Conservation (phyloP, 129 eudicot species). For the Flaveria sonorensis region DNA sequence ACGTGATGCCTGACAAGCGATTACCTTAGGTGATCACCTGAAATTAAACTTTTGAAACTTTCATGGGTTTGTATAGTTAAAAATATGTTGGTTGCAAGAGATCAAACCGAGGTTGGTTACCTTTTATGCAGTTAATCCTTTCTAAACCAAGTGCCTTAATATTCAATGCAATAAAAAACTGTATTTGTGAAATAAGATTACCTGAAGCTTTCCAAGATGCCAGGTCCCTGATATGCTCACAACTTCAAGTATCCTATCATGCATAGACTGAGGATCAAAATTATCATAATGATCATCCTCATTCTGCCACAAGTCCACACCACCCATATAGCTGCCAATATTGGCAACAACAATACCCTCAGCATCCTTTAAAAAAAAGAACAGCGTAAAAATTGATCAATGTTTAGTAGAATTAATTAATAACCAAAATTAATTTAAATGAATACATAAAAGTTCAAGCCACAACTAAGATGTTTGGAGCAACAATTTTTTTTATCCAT, state of each 20-base stretch:
- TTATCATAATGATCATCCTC: conserved; percentile 89
- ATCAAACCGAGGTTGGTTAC: background rate
- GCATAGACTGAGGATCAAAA: conserved; percentile 98
- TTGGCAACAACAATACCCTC: conserved; percentile 98
- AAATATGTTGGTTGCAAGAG: background rate
- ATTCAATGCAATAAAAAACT: too few relatives aligned
- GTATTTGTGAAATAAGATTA: too few relatives aligned
- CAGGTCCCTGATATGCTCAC: conserved; percentile 98
- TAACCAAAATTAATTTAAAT: conserved; percentile 1
- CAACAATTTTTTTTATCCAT: too few relatives aligned
- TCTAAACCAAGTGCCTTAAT: background rate
- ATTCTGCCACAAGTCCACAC: conserved; percentile 99
- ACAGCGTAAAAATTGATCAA: background rate
- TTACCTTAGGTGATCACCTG: background rate
- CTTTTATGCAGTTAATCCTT: background rate
- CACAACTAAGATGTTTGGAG: too few relatives aligned
- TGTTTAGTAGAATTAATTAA: background rate
- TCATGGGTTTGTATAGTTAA: background rate
- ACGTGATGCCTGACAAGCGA: background rate
- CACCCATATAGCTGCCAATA: conserved; percentile 99
- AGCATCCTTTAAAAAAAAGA: conserved; percentile 61
- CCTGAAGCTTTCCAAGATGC: conserved; percentile 40
- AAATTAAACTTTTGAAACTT: background rate
- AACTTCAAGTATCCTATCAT: conserved; percentile 87
- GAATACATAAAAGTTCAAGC: background rate